A percentile compares a stretch with the other conserved stretches of the same genome.
These are phyloP conservation scores for Lipomyces lipofer DNA, from an alignment of 805 yeast genomes.

Conservation along the genomic window DNA sequence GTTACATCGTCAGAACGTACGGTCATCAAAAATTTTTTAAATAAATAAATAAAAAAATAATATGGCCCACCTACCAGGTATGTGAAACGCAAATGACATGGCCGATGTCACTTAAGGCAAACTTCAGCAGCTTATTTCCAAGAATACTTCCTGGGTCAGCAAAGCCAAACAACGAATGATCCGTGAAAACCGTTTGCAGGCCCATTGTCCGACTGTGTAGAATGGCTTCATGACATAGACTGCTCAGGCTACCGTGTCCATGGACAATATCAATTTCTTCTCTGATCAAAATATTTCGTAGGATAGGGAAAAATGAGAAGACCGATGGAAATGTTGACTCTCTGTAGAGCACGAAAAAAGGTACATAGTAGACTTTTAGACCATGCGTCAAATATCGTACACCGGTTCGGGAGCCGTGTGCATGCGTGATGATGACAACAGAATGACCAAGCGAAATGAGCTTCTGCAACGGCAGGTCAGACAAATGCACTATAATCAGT, in stretches of 20 bases:
- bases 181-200: conserved; percentile 85
- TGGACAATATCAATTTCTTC: conserved; percentile 88
- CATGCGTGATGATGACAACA: conserved; percentile 74
- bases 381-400: conserved; percentile 85
- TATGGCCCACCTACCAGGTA: conserved; percentile 48
- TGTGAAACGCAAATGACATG: conserved; percentile 96
- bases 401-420: conserved; percentile 80
- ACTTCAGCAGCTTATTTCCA: conserved; percentile 82
- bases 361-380: conserved; percentile 86
- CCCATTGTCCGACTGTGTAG: conserved; percentile 95
- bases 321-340: conserved; percentile 87
- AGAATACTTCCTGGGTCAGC: conserved; percentile 79
- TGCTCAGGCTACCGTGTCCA: conserved; percentile 89
- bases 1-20: background rate
- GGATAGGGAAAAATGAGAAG: conserved; percentile 79
- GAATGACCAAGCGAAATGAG: conserved; percentile 34
- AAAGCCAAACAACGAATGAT: conserved; percentile 94
- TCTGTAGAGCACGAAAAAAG: conserved; percentile 75
- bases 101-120: conserved; percentile 81
- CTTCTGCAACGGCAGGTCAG: conserved; percentile 19
- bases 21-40: background rate
- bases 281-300: conserved; percentile 80
- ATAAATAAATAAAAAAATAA: background rate
- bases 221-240: conserved; percentile 85
- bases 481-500: background rate